These are phyloP conservation scores for Gelatoporia subvermispora DNA, from an alignment of 768 basidiomycete species.

Conservation along the genomic window DNA sequence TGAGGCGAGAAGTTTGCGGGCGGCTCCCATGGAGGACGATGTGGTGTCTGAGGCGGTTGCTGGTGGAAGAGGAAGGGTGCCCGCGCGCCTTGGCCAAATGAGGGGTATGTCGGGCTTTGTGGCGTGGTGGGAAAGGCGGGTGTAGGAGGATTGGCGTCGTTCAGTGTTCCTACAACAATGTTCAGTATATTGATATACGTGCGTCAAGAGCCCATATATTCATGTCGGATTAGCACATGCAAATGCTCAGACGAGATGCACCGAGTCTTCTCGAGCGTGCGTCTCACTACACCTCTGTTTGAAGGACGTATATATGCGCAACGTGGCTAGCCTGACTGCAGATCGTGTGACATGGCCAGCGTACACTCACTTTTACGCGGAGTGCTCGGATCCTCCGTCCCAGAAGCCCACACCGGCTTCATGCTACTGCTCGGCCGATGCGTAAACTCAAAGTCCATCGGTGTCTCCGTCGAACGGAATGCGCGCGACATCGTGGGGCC, in stretches of 20 bases:
- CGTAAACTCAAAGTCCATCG: conserved; percentile 89
- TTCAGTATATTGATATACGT: conserved; percentile 16
- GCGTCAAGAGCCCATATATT: background rate
- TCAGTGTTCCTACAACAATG: conserved; percentile 35
- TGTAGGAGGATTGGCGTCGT: conserved; percentile 36
- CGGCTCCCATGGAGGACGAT: conserved; percentile 61
- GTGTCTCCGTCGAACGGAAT: conserved; percentile 66
- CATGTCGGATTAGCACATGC: background rate
- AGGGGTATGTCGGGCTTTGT: conserved; percentile 33
- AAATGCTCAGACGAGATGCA: background rate
- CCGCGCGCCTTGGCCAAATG: conserved; percentile 61
- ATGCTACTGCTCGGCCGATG: conserved; percentile 48
- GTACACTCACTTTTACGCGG: conserved; percentile 62
- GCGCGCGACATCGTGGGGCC: conserved; percentile 7
- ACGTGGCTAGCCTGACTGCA: background rate
- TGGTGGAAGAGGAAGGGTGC: conserved; percentile 71
- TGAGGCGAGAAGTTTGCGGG: conserved; percentile 52
- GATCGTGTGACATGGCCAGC: background rate
- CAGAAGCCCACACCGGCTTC: conserved; percentile 54
- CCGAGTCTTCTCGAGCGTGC: too few species aligned
- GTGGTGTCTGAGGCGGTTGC: conserved; percentile 37
- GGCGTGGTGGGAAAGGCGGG: conserved; percentile 31
- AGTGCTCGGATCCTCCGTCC: conserved; percentile 42
- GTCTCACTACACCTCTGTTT: too few species aligned
- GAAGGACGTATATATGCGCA: too few species aligned